Evolutionary conservation across 768 basidiomycete genomes (phyloP), one percentile per base, ranked within the genome.

Genomic region (Heimioporus sp.): DNA sequence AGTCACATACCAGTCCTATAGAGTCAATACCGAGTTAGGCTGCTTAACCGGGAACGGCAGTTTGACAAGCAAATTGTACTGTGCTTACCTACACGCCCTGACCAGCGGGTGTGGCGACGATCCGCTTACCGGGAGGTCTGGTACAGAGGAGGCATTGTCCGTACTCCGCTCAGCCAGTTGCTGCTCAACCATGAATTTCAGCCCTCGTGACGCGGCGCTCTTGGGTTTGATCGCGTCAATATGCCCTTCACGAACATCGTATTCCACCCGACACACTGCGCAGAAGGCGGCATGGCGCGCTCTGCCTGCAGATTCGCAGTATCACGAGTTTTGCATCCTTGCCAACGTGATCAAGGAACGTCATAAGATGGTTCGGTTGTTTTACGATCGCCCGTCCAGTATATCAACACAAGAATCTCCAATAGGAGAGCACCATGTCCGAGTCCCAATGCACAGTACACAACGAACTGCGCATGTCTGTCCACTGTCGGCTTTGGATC

Each of bases 11-110:
- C 58, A 66, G 28, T 60, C 58, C 19, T 75, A 70, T 36, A 46
- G 32, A 5, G 50, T 75, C 16, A 64, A 75, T 38, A 50, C 46
- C 10, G 53, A 65, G 21, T 43, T 75, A 6, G 64, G 69, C 9
- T 58, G 64, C 28, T 52, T 74, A n/a, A 44, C 44, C 12, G 63
- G 65, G 2, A 62, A 59, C 16, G 49, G 38, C 16, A 62, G 53
- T 15, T 43, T 72, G 36, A 56, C 52, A 1, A 65, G 55, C 38
- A 59, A 55, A 37, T 60, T 78, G 11, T 76, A 67, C 49, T 65
- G 61, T 43, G 65, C 72, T 2, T 75, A 77, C 48, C 61, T 81
- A 7, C 79, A 81, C 38, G 73, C 76, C 10, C 48, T 76, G 15
- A 79, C 72, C 2, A 72, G 72, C 12, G 47, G 73, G 21, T 68